Evolutionary conservation across 768 basidiomycete species (phyloP).

Genomic region (Boletus barrowsii): DNA sequence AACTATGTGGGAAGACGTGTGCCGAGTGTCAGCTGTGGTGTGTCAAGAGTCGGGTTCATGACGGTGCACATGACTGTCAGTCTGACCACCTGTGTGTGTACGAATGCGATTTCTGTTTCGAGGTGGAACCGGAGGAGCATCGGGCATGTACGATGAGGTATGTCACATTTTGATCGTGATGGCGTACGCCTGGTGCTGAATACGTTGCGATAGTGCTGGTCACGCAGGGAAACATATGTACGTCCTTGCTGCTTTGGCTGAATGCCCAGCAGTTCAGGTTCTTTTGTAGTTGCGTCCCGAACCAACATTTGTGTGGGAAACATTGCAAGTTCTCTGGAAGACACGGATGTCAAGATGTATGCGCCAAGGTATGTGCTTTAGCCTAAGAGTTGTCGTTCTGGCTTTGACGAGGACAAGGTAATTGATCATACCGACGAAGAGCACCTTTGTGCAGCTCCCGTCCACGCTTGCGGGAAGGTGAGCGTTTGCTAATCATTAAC

Average conservation of each 20-base stretch:
- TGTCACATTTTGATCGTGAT: conserved; percentile 17
- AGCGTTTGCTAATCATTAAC: background rate
- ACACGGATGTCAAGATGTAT: conserved; percentile 49
- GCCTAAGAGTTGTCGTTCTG: background rate
- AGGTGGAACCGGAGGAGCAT: conserved; percentile 26
- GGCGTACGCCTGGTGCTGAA: background rate
- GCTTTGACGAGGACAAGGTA: conserved; percentile 31
- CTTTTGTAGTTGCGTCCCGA: conserved; percentile 45
- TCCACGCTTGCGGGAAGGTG: conserved; percentile 58
- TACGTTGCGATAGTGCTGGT: conserved; percentile 43
- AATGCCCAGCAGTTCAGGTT: background rate
- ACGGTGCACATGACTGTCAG: conserved; percentile 45
- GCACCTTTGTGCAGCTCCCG: conserved; percentile 51
- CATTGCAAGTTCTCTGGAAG: conserved; percentile 44
- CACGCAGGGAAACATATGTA: conserved; percentile 57
- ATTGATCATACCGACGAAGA: conserved; percentile 45
- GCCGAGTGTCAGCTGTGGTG: conserved; percentile 48
- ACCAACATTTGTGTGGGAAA: conserved; percentile 54
- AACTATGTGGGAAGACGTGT: conserved; percentile 51
- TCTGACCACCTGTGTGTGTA: conserved; percentile 48
- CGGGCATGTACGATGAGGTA: conserved; percentile 47
- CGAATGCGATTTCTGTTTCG: conserved; percentile 40
- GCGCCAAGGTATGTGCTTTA: conserved; percentile 43
- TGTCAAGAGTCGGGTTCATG: conserved; percentile 44
- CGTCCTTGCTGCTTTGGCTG: conserved; percentile 1